These are phyloP conservation scores for Talaromyces sp. DNA, from an alignment of 2,329 filamentous ascomycete species.

Conservation along the genomic window DNA sequence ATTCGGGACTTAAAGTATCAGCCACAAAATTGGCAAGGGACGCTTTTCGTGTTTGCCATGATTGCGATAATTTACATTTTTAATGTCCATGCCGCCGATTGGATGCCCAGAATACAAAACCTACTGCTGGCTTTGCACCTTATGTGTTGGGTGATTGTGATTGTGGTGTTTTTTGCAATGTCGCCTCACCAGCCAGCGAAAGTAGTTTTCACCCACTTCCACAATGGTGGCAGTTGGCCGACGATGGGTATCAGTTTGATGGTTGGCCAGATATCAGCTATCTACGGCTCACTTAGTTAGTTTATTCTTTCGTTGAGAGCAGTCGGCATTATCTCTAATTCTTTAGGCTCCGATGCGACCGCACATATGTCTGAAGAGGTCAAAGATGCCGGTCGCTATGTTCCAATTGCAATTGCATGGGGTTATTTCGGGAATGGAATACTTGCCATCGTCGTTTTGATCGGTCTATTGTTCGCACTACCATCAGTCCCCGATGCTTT, in stretches of 20 bases:
- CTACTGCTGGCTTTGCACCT: constrained; percentile 42
- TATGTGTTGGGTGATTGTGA: constrained; percentile 39
- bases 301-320: not conserved
- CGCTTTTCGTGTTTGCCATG: constrained; percentile 52
- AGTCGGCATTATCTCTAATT: not conserved
- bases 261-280: constrained; percentile 41
- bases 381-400: constrained; percentile 48
- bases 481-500: constrained; percentile 39
- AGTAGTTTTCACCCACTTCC: constrained; percentile 41
- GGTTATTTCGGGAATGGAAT: constrained; percentile 50
- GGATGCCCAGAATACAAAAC: constrained; percentile 43
- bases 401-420: constrained; percentile 51
- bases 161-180: constrained; percentile 37
- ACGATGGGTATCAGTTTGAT: constrained; percentile 38
- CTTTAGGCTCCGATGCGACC: constrained; percentile 33
- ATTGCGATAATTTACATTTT: constrained; percentile 47
- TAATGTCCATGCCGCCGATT: constrained; percentile 40
- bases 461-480: constrained; percentile 47
- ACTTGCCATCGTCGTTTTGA: constrained; percentile 48
- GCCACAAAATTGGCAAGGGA: constrained; percentile 52
- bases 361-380: constrained; percentile 53
- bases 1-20: constrained; percentile 47
- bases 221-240: constrained; percentile 43
- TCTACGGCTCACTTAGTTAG: constrained; percentile 33
- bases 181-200: constrained; percentile 31